Percentiles rank a stretch among this genome's conserved stretches.
Conservation (phyloP, 2,329 filamentous ascomycete species). For the Trematosphaeria pertusa region DNA sequence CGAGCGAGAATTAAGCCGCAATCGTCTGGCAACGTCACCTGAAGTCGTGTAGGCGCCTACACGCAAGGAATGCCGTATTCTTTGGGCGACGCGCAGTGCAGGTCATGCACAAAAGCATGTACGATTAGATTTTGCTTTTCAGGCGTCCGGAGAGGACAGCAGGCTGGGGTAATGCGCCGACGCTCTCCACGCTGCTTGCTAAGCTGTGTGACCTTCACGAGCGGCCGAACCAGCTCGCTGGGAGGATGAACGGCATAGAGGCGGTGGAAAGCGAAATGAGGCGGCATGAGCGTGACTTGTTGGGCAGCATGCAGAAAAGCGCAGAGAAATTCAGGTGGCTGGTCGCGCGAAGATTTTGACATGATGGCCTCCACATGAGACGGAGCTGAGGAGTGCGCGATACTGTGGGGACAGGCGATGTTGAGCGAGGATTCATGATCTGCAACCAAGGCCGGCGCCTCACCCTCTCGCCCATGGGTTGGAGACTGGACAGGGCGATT, state of each 20-base stretch:
- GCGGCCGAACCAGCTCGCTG: conserved; percentile 22
- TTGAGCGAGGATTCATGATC: conserved; percentile 28
- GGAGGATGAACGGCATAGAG: conserved; percentile 16
- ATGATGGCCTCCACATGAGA: background rate
- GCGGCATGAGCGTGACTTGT: conserved; percentile 7
- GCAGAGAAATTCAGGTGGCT: conserved; percentile 11
- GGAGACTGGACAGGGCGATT: conserved; percentile 13
- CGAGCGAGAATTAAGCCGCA: conserved; percentile 2
- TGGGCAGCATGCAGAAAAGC: conserved; percentile 9
- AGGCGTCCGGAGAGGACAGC: conserved; percentile 15
- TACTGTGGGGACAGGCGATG: conserved; percentile 7
- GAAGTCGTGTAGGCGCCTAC: background rate
- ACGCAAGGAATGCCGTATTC: background rate
- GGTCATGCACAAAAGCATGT: background rate
- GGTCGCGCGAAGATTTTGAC: too few relatives aligned
- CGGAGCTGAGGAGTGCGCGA: background rate
- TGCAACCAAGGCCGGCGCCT: conserved; percentile 28
- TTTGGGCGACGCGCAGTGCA: background rate
- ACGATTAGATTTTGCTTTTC: conserved; percentile 16
- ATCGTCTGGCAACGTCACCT: too few relatives aligned
- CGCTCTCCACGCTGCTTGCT: conserved; percentile 16
- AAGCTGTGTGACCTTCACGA: conserved; percentile 24
- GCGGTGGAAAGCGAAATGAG: conserved; percentile 15
- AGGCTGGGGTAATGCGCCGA: conserved; percentile 17
- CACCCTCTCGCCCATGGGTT: conserved; percentile 16